Evolutionary conservation across 2,329 filamentous ascomycete species (phyloP), one percentile per base, ranked within the genome.

Genomic region (Calonectria hawksworthii): DNA sequence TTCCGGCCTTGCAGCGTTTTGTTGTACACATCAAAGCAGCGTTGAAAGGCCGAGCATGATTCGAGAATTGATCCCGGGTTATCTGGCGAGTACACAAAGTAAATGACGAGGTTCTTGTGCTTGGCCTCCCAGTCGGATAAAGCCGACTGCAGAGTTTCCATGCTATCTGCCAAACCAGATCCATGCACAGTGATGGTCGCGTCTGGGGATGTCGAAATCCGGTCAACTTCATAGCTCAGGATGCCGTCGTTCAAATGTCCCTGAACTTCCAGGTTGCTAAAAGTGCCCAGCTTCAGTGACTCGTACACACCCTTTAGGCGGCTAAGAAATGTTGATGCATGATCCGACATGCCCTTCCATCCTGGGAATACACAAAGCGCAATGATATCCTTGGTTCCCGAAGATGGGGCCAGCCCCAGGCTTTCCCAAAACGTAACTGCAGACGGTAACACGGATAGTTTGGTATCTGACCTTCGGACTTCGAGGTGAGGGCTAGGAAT

Each of bases 401-500:
- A 91, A 11, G 91, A 91, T 4, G 95, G 95, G 2, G 92, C 92
- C 2, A 98, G 88, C 0, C 94, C 94, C 23, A 98, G 86, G 61
- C 93, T 92, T 81, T 97, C 95, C 95, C 95, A 98, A 81, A 97
- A 98, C 1, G 90, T 86, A 26, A 96, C 86, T 0, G 94, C 93
- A 0, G 94, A 91, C 2, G 95, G 94, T 28, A 96, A 87, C 50
- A 98, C 88, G 14, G 95, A 95, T 71, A 96, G 90, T 63, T 90
- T 91, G 2, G 89, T 89, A 50, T 95, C 93, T 26, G 92, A 91
- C 68, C 95, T 90, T 64, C 93, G 92, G 14, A 98, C 87, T 77
- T 95, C 92, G 47, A 97, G 86, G 80, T 94, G 93, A 1, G 95
- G 94, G 0, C 92, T 87, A 1, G 91, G 90, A 2, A 97, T 90